phyloP scores from a whole-genome alignment of 2,329 filamentous ascomycete genomes.

The Sclerotinia sclerotiorum region DNA sequence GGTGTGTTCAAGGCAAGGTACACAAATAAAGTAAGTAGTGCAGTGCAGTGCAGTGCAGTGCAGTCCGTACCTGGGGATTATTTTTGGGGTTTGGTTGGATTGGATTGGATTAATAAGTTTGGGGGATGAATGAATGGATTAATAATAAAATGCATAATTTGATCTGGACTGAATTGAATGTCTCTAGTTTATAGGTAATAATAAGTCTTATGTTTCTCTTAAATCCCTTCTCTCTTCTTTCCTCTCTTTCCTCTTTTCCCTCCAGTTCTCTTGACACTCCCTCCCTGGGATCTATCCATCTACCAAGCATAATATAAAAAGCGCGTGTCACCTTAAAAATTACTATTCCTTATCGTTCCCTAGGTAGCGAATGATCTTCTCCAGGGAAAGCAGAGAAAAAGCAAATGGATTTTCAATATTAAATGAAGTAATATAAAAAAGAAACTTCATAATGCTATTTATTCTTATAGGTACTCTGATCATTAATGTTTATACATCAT shows the following conservation, averaged over 20 bases:
- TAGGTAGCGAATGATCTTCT: slow-evolving; percentile 5
- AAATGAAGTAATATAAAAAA: not conserved
- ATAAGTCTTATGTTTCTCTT: not conserved
- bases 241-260: not conserved
- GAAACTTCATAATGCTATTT: not conserved
- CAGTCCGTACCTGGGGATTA: not conserved
- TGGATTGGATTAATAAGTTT: too few species aligned
- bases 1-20: not conserved
- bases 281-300: not conserved
- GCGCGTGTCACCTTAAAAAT: not conserved
- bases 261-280: not conserved
- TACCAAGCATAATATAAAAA: not conserved
- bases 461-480: too few species aligned
- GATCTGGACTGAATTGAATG: not conserved
- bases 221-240: not conserved
- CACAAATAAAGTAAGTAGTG: not conserved
- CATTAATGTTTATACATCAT: too few species aligned
- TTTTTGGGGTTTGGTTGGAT: too few species aligned
- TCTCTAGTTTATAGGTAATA: not conserved
- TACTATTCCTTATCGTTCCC: not conserved
- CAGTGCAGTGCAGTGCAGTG: too few species aligned
- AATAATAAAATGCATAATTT: too few species aligned
- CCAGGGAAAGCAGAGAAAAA: not conserved
- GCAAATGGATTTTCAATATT: not conserved
- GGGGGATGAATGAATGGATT: too few species aligned